Base-by-base conservation (phyloP, 192 early-diverging fungal species). In the Coemansia sp. region DNA sequence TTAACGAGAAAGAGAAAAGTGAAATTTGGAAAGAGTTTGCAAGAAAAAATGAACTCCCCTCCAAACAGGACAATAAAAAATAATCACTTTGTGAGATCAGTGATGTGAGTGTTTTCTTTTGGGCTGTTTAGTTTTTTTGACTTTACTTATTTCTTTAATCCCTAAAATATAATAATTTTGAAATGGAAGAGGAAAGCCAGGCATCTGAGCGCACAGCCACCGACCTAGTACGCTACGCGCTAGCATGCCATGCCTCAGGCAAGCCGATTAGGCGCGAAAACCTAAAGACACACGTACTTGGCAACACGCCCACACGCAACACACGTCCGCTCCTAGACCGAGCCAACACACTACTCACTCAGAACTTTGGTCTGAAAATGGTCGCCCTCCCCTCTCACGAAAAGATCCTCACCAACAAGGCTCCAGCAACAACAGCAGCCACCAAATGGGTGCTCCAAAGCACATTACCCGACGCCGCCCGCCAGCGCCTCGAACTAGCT, bases 381-480 rank as follows among this genome's bases (percentile, higher is more conserved):
- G 66, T 69, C 11, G n/a, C 72, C 0, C 62, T 78, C 32, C 80
- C 80, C 26, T 30, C 53, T 4, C 75, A 83, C 59, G 80, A 83
- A 53, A 73, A 73, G 66, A 40, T 44, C 21, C 55, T 67, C 3
- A 39, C 19, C 44, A 2, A 19, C 66, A 38, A 33, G 6, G 57
- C 57, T 35, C n/a, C 30, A 32, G 9, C 35, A 28, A 2, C 28
- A 28, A 28, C 59, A 19, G 44, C 58, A 10, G 30, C 58, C 7
- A 74, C 60, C 52, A 77, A 67, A n/a, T 83, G 80, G 80, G 73
- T 78, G 13, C 66, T 83, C 40, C 76, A 75, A 13, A 84, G 73
- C 70, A 49, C 57, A 13, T 47, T 84, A 23, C 76, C 81, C 2
- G 73, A 77, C 55, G 30, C 28, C 11, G 49, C 64, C 17, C 75